These are phyloP conservation scores for Eucalyptus erythrocorys DNA, from an alignment of 345 rosid genomes.

Conservation along the genomic window DNA sequence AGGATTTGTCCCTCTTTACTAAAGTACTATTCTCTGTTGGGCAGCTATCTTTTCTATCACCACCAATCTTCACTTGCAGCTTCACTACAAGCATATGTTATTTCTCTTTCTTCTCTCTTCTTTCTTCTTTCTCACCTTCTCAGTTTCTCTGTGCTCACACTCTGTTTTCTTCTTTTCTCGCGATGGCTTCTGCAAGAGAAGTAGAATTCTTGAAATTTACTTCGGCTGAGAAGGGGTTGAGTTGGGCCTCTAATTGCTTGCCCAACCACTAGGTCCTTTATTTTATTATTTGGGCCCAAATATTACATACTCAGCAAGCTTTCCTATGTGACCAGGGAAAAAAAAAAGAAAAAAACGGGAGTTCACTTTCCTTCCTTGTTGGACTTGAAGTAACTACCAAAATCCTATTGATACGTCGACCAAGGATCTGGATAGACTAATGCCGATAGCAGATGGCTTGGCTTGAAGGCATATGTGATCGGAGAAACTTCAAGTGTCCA, in stretches of 20 bases:
- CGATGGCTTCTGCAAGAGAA: background rate
- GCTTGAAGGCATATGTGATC: background rate
- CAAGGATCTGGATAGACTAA: background rate
- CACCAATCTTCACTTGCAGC: too few species aligned
- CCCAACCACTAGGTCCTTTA: background rate
- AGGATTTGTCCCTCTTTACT: background rate
- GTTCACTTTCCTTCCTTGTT: background rate
- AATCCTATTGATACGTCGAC: background rate
- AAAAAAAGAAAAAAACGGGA: too few species aligned
- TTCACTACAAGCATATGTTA: too few species aligned
- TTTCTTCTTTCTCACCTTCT: background rate
- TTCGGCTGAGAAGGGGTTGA: background rate
- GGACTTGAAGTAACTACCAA: background rate
- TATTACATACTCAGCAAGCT: background rate
- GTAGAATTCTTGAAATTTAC: background rate
- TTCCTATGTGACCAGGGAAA: background rate
- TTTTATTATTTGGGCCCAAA: background rate
- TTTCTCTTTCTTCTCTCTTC: background rate
- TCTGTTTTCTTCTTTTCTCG: background rate
- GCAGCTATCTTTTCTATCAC: too few species aligned
- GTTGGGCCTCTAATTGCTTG: background rate
- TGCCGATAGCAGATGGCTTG: background rate
- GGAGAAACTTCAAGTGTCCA: background rate
- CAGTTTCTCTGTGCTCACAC: background rate
- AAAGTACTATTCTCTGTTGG: too few species aligned